Base-by-base conservation (phyloP, 176 grass and related monocot genomes). In the Phoenix roebelenii region DNA sequence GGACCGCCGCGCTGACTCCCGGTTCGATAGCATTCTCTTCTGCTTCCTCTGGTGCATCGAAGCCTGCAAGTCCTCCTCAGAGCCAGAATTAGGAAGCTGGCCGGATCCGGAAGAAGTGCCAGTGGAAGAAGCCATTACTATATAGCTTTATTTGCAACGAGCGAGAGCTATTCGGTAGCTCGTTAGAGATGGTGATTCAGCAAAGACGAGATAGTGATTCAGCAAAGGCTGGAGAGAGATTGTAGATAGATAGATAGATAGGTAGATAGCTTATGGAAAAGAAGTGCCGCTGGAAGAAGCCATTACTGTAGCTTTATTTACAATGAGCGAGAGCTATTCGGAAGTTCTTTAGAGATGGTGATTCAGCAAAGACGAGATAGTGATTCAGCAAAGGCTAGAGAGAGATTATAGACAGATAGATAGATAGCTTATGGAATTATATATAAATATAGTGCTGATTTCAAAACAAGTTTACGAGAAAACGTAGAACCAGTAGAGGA, bases 401-500 rank as follows among this genome's bases (percentile, higher is more conserved):
- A 30, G 5, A 6, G 28, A 44, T 44, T 44, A 14, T 44, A 44
- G 0, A 35, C 10, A 35, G 1, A 12, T 14, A 14, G 35, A 12
- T 44, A 14, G 35, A 44, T 44, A 44, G 35, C 1, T 44, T 44
- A 44, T 44, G 35, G 35, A 44, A 2, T 44, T 2, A 44, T 44
- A 12, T 44, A 44, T 1, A 44, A 14, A 44, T 44, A 44, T 44
- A 20, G 18, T 10, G 23, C n/a, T 15, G 52, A 57, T 57, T 58
- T 32, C 57, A 58, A 35, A 68, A 54, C 15, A 22, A 61, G 25
- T 17, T 75, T 24, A 51, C 28, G 89, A 94, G 77, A 94, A 94
- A 3, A 94, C 89, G 61, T 88, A 94, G 74, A 94, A 94, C 84
- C 89, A 94, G 74, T 94, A 85, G 51, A 94, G 89, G 80, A 94